phyloP scores from a whole-genome alignment of 176 grass and related monocot species.

The Leersia perrieri region DNA sequence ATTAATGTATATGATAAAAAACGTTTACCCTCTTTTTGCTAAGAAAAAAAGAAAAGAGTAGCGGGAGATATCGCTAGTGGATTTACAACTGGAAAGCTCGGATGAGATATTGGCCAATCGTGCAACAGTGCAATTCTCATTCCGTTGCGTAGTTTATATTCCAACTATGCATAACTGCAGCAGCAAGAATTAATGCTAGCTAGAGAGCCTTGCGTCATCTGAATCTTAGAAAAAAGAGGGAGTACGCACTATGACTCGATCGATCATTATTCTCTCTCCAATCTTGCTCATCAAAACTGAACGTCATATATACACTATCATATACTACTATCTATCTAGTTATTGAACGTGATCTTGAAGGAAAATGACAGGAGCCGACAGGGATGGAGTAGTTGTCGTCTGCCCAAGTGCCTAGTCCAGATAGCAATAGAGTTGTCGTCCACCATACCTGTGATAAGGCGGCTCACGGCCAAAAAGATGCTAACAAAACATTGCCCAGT shows the following conservation, averaged over 20 bases:
- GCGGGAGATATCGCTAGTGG: background rate
- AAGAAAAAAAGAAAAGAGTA: too few relatives aligned
- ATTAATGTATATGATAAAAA: too few relatives aligned
- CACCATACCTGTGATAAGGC: background rate
- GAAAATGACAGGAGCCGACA: background rate
- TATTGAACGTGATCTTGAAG: background rate
- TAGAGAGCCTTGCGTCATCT: background rate
- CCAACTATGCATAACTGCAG: background rate
- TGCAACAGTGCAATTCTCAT: background rate
- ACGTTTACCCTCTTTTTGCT: too few relatives aligned
- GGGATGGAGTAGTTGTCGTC: background rate
- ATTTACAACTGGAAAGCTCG: slow-evolving; percentile 32
- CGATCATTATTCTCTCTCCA: background rate
- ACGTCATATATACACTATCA: background rate
- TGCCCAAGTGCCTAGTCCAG: background rate
- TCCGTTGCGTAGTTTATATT: background rate
- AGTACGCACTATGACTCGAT: background rate
- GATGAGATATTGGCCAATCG: background rate
- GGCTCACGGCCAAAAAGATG: background rate
- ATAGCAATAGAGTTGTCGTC: background rate
- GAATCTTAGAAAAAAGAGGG: too few relatives aligned
- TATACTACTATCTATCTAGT: background rate
- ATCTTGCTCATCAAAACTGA: background rate
- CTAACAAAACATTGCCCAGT: background rate
- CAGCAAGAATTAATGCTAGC: background rate